These are phyloP conservation scores for Hypholoma sublateritium DNA, from an alignment of 768 basidiomycete species.

Conservation along the genomic window DNA sequence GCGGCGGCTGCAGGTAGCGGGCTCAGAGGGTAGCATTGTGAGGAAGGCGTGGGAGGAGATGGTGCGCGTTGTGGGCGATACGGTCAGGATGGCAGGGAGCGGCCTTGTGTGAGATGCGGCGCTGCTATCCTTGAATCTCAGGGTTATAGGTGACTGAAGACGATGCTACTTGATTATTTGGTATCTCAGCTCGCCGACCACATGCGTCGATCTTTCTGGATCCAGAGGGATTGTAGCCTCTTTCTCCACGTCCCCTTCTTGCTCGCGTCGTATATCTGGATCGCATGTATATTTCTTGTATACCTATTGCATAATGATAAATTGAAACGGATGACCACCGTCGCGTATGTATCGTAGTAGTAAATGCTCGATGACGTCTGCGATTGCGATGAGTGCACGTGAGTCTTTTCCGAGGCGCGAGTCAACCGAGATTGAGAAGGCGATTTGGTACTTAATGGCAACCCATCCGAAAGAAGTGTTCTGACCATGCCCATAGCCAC, in stretches of 20 bases:
- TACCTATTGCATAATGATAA: background rate
- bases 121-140: background rate
- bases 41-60: constrained; percentile 50
- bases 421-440: too few species aligned
- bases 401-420: too few species aligned
- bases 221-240: background rate
- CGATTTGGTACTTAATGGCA: too few species aligned
- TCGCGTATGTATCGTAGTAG: too few species aligned
- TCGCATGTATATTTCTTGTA: background rate
- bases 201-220: too few species aligned
- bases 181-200: background rate
- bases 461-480: too few species aligned
- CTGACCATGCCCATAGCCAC: too few species aligned
- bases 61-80: constrained; percentile 57
- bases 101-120: constrained; percentile 33
- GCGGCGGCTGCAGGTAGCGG: constrained; percentile 47
- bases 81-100: constrained; percentile 74
- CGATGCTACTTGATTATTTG: background rate
- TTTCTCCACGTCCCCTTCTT: background rate
- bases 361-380: too few species aligned
- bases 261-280: background rate
- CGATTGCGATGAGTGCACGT: too few species aligned
- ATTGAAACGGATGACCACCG: too few species aligned
- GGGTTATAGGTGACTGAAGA: background rate
- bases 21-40: constrained; percentile 32